Conservation (phyloP, 352 stramenopile genomes). For the Globisporangium paddicum region DNA sequence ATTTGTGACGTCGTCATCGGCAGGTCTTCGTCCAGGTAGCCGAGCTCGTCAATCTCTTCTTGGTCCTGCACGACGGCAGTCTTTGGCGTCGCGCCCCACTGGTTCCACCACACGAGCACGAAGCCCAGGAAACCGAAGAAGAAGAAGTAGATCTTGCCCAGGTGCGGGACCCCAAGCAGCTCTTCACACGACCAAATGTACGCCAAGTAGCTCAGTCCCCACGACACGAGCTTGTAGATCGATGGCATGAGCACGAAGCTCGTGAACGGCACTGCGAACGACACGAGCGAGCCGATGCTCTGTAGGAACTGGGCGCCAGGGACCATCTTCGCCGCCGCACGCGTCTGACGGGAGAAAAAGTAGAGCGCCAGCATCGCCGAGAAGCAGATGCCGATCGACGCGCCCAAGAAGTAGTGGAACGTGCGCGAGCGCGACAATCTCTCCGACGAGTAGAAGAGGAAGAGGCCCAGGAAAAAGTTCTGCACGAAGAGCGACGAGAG, state of each 20-base stretch:
- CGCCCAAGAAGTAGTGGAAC: constrained; percentile 79
- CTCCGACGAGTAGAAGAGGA: constrained; percentile 66
- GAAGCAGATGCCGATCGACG: constrained; percentile 65
- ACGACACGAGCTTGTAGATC: constrained; percentile 59
- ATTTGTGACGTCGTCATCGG: constrained; percentile 62
- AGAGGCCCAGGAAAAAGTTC: constrained; percentile 67
- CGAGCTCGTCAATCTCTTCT: constrained; percentile 67
- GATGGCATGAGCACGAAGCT: constrained; percentile 74
- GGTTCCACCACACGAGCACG: constrained; percentile 81
- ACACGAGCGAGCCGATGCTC: constrained; percentile 59
- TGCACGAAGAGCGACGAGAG: constrained; percentile 66
- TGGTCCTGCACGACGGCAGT: constrained; percentile 40
- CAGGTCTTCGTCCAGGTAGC: constrained; percentile 58
- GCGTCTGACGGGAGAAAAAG: constrained; percentile 73
- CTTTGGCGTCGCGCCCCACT: constrained; percentile 65
- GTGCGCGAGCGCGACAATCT: constrained; percentile 59
- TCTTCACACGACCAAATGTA: constrained; percentile 69
- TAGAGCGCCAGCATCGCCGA: constrained; percentile 75
- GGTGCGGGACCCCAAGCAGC: constrained; percentile 68
- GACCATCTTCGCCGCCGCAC: constrained; percentile 61
- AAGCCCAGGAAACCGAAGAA: constrained; percentile 73
- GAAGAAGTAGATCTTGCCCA: constrained; percentile 85
- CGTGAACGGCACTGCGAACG: constrained; percentile 68
- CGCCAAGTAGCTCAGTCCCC: constrained; percentile 47
- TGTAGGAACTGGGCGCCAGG: constrained; percentile 67